Evolutionary conservation across 768 basidiomycete genomes (phyloP).

Genomic region (Paxillus ammoniavirescens): DNA sequence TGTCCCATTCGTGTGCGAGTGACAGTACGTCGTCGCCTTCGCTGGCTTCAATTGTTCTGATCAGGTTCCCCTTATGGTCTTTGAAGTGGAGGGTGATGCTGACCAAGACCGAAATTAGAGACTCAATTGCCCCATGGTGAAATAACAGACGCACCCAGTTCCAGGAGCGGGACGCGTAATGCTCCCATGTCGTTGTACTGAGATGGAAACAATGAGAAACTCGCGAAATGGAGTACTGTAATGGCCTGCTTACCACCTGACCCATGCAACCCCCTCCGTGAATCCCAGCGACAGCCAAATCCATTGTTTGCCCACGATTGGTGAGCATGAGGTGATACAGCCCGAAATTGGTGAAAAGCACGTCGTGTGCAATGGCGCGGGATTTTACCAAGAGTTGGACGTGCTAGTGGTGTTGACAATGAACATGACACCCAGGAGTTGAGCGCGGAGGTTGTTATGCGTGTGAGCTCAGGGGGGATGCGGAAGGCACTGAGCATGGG

Average conservation of each 20-base stretch:
- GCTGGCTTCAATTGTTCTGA: slow-evolving; percentile 88
- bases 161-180: slow-evolving; percentile 64
- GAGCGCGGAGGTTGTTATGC: slow-evolving; percentile 7
- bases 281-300: slow-evolving; percentile 1
- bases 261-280: slow-evolving; percentile 9
- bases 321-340: not conserved
- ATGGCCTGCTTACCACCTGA: slow-evolving; percentile 15
- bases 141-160: slow-evolving; percentile 51
- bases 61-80: slow-evolving; percentile 77
- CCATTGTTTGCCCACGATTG: not conserved
- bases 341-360: slow-evolving; percentile 10
- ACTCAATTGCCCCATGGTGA: not conserved
- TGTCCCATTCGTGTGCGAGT: slow-evolving; percentile 92
- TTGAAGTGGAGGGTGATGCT: slow-evolving; percentile 91
- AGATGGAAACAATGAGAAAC: not conserved
- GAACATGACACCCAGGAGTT: slow-evolving; percentile 2
- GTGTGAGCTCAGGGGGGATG: slow-evolving; percentile 14
- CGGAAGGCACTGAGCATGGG: slow-evolving; percentile 2
- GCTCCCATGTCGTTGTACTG: slow-evolving; percentile 43
- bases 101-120: slow-evolving; percentile 1
- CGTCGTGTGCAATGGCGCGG: slow-evolving; percentile 26
- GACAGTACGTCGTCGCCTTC: slow-evolving; percentile 92
- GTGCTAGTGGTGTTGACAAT: not conserved
- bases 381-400: no score
- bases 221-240: not conserved